Percentiles rank a stretch among this genome's conserved stretches.
phyloP scores from a whole-genome alignment of 148 eudicot species.

The Vaccinium myrtillus region DNA sequence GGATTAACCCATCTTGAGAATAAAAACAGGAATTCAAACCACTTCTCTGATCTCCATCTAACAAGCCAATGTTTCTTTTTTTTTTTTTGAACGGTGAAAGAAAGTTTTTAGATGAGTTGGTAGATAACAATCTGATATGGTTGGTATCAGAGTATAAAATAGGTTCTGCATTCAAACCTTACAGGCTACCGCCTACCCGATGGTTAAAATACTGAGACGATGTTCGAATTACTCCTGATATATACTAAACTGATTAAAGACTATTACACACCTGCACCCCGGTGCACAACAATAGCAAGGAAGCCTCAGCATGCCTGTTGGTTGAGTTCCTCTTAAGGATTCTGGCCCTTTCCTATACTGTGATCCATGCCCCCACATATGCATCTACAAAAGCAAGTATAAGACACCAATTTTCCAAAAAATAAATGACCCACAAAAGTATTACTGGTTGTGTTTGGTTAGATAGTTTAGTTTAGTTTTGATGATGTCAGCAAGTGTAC shows the following conservation, averaged over 20 bases:
- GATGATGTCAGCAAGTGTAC: too few relatives aligned
- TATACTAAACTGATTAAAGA: not conserved
- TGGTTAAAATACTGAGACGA: not conserved
- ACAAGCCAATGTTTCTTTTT: not conserved
- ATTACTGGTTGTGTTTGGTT: too few relatives aligned
- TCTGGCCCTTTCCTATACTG: conserved; percentile 65
- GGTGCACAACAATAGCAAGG: conserved; percentile 71
- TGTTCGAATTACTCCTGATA: not conserved
- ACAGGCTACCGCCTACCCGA: not conserved
- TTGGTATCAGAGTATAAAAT: not conserved
- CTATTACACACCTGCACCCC: conserved; percentile 34
- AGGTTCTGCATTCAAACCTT: not conserved
- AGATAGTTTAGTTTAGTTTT: too few relatives aligned
- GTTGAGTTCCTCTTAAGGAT: conserved; percentile 60
- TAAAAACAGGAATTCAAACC: not conserved
- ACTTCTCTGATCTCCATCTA: not conserved
- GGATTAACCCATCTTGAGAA: not conserved
- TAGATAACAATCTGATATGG: not conserved
- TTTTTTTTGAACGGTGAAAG: too few relatives aligned
- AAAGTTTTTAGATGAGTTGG: not conserved
- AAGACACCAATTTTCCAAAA: not conserved
- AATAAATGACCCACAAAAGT: not conserved
- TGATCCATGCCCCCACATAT: conserved; percentile 78
- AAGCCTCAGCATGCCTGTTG: conserved; percentile 67
- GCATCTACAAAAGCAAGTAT: conserved; percentile 36